Evolutionary conservation across 805 yeast genomes (phyloP), one percentile per base, ranked within the genome.

Genomic region (Candida methanosorbosa): DNA sequence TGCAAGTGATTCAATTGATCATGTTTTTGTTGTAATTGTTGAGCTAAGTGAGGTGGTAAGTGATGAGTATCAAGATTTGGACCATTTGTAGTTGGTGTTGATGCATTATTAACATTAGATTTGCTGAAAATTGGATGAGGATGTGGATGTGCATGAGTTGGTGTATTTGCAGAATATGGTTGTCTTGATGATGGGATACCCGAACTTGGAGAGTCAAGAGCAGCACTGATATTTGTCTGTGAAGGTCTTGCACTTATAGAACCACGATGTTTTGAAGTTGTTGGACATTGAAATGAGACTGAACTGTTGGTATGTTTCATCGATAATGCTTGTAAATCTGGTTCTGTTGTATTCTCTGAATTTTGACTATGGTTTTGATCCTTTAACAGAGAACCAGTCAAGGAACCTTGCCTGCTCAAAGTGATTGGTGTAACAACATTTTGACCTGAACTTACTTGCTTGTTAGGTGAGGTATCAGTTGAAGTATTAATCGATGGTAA

Each of bases 241-340:
- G 74, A 65, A 1, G 78, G 75, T 40, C 70, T 59, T 1, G 75
- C 68, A 30, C 75, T 66, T 34, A 74, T 72, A 2, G 79, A 73
- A n/a, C 77, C 75, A 37, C 81, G 54, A 43, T 74, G 75, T 41
- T 68, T 69, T 18, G 52, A 50, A 7, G 44, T 53, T 9, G 65
- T 54, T 1, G 71, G 68, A 15, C 67, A 70, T 16, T 69, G 70
- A 44, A 72, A 72, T 3, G 75, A 70, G 9, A 72, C 53, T 4
- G 59, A 42, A 27, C 60, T 45, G 16, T 44, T 37, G 3, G 52
- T 30, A 15, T 26, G 39, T 38, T 49, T 49, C 29, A 46, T 16
- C 4, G 42, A 40, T 12, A 41, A 31, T 5, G 44, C 24, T n/a
- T 3, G 5, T 19, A 17, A 5, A 7, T 26, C 35, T 13, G 21